phyloP scores from a whole-genome alignment of 1,284 basidiomycete species.

The Trichosporon asahii region DNA sequence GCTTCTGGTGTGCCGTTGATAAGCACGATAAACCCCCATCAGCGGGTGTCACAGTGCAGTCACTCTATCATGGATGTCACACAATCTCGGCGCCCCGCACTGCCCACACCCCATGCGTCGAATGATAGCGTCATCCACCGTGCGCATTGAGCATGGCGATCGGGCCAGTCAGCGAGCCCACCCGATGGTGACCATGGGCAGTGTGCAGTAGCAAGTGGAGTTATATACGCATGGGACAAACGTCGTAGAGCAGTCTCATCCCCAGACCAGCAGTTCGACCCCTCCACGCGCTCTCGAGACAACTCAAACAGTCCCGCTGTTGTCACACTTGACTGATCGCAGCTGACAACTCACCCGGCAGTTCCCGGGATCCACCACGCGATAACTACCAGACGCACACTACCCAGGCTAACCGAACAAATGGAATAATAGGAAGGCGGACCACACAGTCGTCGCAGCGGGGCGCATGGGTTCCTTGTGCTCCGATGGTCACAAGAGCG shows the following conservation, averaged over 20 bases:
- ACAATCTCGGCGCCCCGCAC: neutral
- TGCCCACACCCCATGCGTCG: neutral
- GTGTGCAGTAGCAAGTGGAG: neutral
- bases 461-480: neutral
- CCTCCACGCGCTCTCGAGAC: neutral
- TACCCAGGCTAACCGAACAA: neutral
- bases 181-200: no score
- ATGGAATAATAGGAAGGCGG: neutral
- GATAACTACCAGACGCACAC: neutral
- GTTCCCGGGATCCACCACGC: neutral
- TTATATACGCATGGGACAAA: neutral
- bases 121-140: neutral
- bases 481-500: neutral
- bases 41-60: neutral
- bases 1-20: neutral
- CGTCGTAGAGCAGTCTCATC: neutral
- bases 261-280: neutral
- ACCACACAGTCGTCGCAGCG: neutral
- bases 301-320: neutral
- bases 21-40: neutral
- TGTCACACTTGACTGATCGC: neutral
- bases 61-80: neutral
- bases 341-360: neutral
- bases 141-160: neutral
- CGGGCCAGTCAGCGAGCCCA: neutral